Evolutionary conservation across 441 rosid species (phyloP), one percentile per base, ranked within the genome.

Genomic region (Pelargonium cotyledonis): DNA sequence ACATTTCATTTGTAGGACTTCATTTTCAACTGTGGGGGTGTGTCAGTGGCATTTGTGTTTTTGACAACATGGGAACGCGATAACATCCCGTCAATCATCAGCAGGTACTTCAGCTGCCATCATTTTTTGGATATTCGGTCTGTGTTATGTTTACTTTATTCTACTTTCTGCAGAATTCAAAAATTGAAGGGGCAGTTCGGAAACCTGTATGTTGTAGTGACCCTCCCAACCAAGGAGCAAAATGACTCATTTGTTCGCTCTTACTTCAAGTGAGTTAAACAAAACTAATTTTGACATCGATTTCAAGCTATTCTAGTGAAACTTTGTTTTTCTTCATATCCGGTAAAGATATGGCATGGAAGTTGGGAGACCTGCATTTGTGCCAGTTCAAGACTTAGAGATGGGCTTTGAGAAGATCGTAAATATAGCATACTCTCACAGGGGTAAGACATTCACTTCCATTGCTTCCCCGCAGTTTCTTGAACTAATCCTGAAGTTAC

Each of bases 341-440:
- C 78, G 44, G 55, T 53, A 35, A 79, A 94, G 97, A 70, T 78
- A 80, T 68, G 87, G 81, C 66, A 84, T 89, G 90, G 86, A 91
- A 87, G 73, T 91, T 73, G 96, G 99, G 64, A 88, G 76, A 76
- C 97, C 99, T 70, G 70, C 89, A 7, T 88, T 91, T 80, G 83
- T 89, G 73, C 88, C 83, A 41, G 96, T 88, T 79, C 86, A 72
- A 72, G 99, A 94, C 79, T 38, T 74, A 46, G 97, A 88, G 80
- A 94, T 94, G 97, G 97, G 99, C 29, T 94, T 94, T 68, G 99
- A 91, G 75, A 94, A 88, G 85, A 91, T 86, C 64, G 91, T 94
- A 58, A 88, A 91, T 77, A 82, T 88, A 72, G 92, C 96, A 72
- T 87, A 80, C 53, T 82, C 95, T 76, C 92, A 89, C 18, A 94